Percentiles rank a stretch among this genome's conserved stretches.
Conservation (phyloP, 148 eudicot genomes). For the Vaccinium macrocarpon region DNA sequence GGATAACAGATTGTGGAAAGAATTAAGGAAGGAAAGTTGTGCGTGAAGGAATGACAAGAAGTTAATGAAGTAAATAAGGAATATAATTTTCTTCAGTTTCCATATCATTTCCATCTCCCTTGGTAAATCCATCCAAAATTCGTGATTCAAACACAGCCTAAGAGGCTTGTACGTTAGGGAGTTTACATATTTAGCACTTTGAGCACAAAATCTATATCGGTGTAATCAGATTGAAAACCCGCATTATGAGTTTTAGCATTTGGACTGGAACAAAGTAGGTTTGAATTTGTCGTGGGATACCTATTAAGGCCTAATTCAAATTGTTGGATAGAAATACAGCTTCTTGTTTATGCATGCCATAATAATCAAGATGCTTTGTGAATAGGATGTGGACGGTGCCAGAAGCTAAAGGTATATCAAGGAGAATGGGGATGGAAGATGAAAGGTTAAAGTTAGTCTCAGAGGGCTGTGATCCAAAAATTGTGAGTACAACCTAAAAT, state of each 20-base stretch:
- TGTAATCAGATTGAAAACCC: background rate
- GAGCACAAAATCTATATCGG: background rate
- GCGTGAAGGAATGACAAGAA: background rate
- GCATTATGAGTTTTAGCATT: background rate
- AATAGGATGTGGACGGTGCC: slow-evolving; percentile 69
- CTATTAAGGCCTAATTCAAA: background rate
- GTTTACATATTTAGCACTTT: background rate
- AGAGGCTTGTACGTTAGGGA: background rate
- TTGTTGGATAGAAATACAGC: background rate
- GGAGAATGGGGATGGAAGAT: slow-evolving; percentile 46
- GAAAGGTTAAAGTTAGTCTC: slow-evolving; percentile 51
- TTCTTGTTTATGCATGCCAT: background rate
- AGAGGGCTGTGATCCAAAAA: slow-evolving; percentile 45
- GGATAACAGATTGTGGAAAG: background rate
- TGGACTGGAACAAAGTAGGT: background rate
- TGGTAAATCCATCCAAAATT: background rate
- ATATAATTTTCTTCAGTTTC: background rate
- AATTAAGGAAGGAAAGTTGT: background rate
- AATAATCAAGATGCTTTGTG: slow-evolving; percentile 10
- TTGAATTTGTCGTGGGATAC: background rate
- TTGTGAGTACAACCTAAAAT: slow-evolving; percentile 39
- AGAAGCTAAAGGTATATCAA: slow-evolving; percentile 60
- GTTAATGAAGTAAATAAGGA: background rate
- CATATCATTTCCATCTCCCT: background rate
- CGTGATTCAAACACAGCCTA: background rate